phyloP scores from a whole-genome alignment of 805 yeast genomes.

The Metschnikowia orientalis region DNA sequence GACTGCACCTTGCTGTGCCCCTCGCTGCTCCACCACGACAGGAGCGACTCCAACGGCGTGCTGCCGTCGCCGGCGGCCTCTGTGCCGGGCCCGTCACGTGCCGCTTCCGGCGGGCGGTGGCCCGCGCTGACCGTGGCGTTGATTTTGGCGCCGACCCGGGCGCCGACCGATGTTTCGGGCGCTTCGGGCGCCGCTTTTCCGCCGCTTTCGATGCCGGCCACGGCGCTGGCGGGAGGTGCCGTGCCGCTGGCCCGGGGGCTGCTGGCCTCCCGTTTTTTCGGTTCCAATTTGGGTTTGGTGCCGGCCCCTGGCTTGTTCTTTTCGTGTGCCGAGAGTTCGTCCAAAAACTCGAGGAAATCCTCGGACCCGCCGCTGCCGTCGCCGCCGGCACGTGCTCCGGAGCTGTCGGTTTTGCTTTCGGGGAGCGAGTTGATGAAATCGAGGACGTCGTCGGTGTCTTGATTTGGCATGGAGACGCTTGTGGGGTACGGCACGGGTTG shows the following conservation, averaged over 20 bases:
- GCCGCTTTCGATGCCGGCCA: too few species aligned
- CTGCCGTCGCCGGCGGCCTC: neutral
- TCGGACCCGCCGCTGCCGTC: conserved; percentile 39
- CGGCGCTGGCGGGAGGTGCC: too few species aligned
- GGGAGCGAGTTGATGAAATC: conserved; percentile 80
- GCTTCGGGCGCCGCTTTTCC: too few species aligned
- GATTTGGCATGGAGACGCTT: conserved; percentile 13
- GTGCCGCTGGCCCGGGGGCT: neutral
- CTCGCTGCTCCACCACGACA: conserved; percentile 72
- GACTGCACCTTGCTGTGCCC: conserved; percentile 64
- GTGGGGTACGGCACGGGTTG: conserved; percentile 1
- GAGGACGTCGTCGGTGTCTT: conserved; percentile 67
- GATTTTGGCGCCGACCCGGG: too few species aligned
- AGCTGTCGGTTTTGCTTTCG: conserved; percentile 37
- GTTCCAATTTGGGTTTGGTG: conserved; percentile 30
- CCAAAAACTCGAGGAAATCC: conserved; percentile 53
- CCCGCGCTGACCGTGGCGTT: too few species aligned
- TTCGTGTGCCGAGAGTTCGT: conserved; percentile 67
- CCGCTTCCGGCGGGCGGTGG: too few species aligned
- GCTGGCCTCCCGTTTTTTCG: conserved; percentile 22
- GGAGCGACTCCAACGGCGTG: conserved; percentile 59
- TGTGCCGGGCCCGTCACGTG: too few species aligned
- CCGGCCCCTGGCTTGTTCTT: conserved; percentile 21
- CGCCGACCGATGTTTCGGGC: too few species aligned
- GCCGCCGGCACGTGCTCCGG: conserved; percentile 22